These are phyloP conservation scores for Nakataea oryzae DNA, from an alignment of 2,329 filamentous ascomycete genomes.

Conservation along the genomic window DNA sequence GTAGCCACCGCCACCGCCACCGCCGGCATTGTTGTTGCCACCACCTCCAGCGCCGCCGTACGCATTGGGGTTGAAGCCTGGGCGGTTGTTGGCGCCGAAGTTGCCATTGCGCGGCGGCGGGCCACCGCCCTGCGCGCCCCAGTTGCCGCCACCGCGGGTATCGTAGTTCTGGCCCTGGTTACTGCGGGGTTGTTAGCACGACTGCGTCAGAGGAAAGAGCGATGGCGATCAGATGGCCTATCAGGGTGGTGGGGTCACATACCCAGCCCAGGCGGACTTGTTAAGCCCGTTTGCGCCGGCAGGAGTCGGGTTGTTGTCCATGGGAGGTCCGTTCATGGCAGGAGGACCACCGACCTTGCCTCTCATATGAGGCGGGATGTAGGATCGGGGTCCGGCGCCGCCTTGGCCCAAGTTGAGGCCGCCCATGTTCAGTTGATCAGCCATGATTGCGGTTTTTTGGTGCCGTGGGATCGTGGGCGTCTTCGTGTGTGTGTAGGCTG, in stretches of 20 bases:
- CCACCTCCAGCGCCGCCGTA: slow-evolving; percentile 39
- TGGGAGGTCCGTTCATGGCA: slow-evolving; percentile 24
- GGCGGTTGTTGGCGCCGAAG: slow-evolving; percentile 14
- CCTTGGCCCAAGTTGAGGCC: slow-evolving; percentile 51
- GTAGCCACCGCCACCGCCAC: slow-evolving; percentile 39
- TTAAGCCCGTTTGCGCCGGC: slow-evolving; percentile 38
- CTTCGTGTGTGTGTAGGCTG: not conserved
- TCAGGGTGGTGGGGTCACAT: slow-evolving; percentile 20
- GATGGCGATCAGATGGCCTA: not conserved
- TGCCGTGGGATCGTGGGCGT: not conserved
- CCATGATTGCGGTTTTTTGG: slow-evolving; percentile 45
- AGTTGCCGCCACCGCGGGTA: slow-evolving; percentile 17
- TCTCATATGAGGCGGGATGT: slow-evolving; percentile 81
- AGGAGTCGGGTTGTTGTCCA: slow-evolving; percentile 21
- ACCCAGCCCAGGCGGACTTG: slow-evolving; percentile 56
- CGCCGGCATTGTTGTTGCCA: slow-evolving; percentile 26
- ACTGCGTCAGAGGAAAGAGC: not conserved
- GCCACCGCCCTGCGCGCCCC: slow-evolving; percentile 10
- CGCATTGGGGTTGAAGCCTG: slow-evolving; percentile 49
- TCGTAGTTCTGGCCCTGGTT: slow-evolving; percentile 27
- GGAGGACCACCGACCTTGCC: slow-evolving; percentile 32
- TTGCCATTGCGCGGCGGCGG: slow-evolving; percentile 8
- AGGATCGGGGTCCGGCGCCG: slow-evolving; percentile 46
- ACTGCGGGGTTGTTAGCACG: slow-evolving; percentile 16
- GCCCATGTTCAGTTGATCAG: slow-evolving; percentile 76